phyloP scores from a whole-genome alignment of 2,329 filamentous ascomycete species.

The Neofusicoccum umdonicola region DNA sequence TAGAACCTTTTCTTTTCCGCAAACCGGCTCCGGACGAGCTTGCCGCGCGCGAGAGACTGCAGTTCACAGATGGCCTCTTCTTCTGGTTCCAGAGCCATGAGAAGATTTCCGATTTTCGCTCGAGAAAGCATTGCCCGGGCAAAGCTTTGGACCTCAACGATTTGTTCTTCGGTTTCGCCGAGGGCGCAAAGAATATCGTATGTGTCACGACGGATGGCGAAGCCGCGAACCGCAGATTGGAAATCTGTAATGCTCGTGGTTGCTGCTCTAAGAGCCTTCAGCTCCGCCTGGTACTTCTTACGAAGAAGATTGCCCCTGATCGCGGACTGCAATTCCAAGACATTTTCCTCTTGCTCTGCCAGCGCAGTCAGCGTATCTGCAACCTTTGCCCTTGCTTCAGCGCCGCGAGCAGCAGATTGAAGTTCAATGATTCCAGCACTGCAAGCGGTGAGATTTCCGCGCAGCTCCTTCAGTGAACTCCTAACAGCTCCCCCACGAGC shows the following conservation, averaged over 20 bases:
- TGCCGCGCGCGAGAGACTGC: constrained; percentile 71
- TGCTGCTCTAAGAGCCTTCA: constrained; percentile 57
- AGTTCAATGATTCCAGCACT: not conserved
- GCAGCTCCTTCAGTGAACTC: not conserved
- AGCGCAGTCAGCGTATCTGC: constrained; percentile 29
- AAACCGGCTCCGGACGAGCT: constrained; percentile 71
- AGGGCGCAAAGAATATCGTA: constrained; percentile 67
- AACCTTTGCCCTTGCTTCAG: constrained; percentile 24
- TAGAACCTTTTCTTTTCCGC: constrained; percentile 85
- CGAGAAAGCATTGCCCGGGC: constrained; percentile 77
- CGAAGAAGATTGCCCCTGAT: constrained; percentile 49
- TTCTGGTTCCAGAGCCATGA: constrained; percentile 76
- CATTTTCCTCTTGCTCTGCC: constrained; percentile 40
- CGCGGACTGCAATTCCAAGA: constrained; percentile 53
- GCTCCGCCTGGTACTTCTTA: constrained; percentile 44
- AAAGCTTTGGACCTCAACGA: constrained; percentile 70
- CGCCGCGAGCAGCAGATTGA: constrained; percentile 20
- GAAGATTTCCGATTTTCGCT: constrained; percentile 67
- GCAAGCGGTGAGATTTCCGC: not conserved
- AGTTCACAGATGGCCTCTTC: constrained; percentile 74
- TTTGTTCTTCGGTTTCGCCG: constrained; percentile 63
- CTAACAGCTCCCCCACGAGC: constrained; percentile 9
- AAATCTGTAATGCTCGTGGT: constrained; percentile 58
- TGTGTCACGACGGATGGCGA: constrained; percentile 60
- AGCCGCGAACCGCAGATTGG: constrained; percentile 68